phyloP scores from a whole-genome alignment of 164 flowering plant genomes.

The Paratinospora sagittata region DNA sequence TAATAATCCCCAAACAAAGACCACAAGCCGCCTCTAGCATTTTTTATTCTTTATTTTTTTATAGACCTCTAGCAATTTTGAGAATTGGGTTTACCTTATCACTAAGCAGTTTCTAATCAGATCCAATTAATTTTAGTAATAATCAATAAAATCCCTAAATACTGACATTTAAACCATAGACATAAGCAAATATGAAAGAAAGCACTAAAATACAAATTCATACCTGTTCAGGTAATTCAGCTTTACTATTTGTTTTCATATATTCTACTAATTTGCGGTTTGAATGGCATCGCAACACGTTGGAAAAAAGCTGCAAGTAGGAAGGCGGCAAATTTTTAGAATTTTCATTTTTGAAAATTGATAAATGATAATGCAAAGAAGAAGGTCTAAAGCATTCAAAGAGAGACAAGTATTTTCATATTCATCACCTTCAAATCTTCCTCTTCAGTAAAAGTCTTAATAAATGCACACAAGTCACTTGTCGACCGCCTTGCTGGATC shows the following conservation, averaged over 20 bases:
- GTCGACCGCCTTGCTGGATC: constrained; percentile 59
- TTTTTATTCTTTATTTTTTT: too few relatives aligned
- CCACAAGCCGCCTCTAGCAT: not conserved
- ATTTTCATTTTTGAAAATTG: not conserved
- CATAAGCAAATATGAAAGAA: not conserved
- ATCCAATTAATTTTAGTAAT: not conserved
- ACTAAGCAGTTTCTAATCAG: not conserved
- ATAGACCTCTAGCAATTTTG: not conserved
- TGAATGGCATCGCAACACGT: constrained; percentile 27
- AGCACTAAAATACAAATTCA: not conserved
- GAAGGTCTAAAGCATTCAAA: not conserved
- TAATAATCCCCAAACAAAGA: not conserved
- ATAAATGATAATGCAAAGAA: not conserved
- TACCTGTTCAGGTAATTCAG: too few relatives aligned
- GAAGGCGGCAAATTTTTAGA: not conserved
- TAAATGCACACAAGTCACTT: constrained; percentile 54
- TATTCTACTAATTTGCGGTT: constrained; percentile 36
- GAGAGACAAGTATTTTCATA: not conserved
- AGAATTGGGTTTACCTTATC: not conserved
- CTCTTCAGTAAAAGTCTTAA: constrained; percentile 49
- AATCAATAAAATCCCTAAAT: not conserved
- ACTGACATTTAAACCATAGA: not conserved
- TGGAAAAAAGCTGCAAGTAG: constrained; percentile 41
- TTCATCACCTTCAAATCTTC: constrained; percentile 50
- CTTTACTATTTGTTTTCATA: too few relatives aligned